Evolutionary conservation across 2,329 filamentous ascomycete species (phyloP), one percentile per base, ranked within the genome.

Genomic region (Aspergillus jensenii): DNA sequence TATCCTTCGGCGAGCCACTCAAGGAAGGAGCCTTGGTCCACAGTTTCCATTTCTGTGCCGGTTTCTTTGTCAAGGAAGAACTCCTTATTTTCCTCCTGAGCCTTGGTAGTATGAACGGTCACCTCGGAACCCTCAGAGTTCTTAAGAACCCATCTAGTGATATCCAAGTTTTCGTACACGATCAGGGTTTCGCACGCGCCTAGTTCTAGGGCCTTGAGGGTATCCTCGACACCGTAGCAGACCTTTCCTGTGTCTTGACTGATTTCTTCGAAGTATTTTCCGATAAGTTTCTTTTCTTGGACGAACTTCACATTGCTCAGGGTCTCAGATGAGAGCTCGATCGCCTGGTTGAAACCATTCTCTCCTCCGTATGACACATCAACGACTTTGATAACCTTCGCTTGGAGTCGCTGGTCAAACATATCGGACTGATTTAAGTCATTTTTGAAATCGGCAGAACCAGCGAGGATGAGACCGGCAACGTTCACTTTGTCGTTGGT

Each of bases 261-360:
- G 72, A 99, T 98, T 79, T 99, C 93, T 76, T 99, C 93, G 71
- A 99, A 99, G 83, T 99, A 99, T 75, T 90, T 92, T 76, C 93
- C 93, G 72, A 99, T 99, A 63, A 99, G 87, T 82, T 97, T 99
- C 89, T 99, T 99, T 85, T 99, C 95, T 79, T 99, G 95, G 76
- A 99, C 97, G 77, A 99, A 99, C 81, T 99, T 99, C 85, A 99
- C 95, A 74, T 98, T 99, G 78, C 93, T 90, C 48, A 99, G 85
- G 7, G 95, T 99, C 82, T 99, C 96, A 7, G 92, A 86, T 25
- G 95, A 89, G 70, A 99, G 79, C 74, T 99, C 95, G 64, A 99
- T 99, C 60, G 95, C 95, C 81, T 99, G 96, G 82, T 99, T 99
- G 85, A 99, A 99, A 47, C 95, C 95, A 82, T 98, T 98, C 81